Percentiles rank a stretch among this genome's conserved stretches.
Conservation (phyloP, 768 basidiomycete species). For the Paxillus rubicundulus region DNA sequence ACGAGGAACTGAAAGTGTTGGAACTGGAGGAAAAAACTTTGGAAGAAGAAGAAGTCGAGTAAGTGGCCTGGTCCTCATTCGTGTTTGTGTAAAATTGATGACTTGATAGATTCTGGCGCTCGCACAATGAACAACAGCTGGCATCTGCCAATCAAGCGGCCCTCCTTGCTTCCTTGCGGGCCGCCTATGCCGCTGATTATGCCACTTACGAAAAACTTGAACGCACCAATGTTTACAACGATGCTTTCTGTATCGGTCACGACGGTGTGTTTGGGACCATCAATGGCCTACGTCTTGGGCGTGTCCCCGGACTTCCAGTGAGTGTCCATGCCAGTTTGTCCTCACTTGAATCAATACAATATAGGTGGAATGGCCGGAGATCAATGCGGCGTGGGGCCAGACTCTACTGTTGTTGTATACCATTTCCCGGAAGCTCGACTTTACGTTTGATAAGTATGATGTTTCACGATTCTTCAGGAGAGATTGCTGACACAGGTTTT, state of each 20-base stretch:
- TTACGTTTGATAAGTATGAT: constrained; percentile 77
- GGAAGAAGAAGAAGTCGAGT: constrained; percentile 85
- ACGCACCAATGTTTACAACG: constrained; percentile 92
- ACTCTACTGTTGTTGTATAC: constrained; percentile 89
- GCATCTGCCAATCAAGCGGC: constrained; percentile 62
- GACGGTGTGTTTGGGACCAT: constrained; percentile 98
- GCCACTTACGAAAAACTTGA: constrained; percentile 80
- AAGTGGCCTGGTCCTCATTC: constrained; percentile 29
- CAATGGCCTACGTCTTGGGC: constrained; percentile 88
- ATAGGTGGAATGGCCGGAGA: constrained; percentile 96
- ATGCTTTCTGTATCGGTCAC: constrained; percentile 93
- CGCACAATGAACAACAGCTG: constrained; percentile 71
- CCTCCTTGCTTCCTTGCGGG: constrained; percentile 67
- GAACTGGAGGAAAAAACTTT: constrained; percentile 76
- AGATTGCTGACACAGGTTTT: constrained; percentile 8
- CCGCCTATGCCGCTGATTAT: constrained; percentile 76
- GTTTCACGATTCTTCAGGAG: not conserved
- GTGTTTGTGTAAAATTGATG: constrained; percentile 5
- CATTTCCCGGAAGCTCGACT: constrained; percentile 88
- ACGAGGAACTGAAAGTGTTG: constrained; percentile 64
- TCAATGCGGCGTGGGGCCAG: constrained; percentile 98
- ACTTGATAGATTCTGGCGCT: constrained; percentile 70
- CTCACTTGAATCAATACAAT: constrained; percentile 10
- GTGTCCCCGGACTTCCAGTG: constrained; percentile 81
- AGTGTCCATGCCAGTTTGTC: constrained; percentile 24